Base-by-base conservation (phyloP, 306 rosid species). In the Erythrophleum fordii region DNA sequence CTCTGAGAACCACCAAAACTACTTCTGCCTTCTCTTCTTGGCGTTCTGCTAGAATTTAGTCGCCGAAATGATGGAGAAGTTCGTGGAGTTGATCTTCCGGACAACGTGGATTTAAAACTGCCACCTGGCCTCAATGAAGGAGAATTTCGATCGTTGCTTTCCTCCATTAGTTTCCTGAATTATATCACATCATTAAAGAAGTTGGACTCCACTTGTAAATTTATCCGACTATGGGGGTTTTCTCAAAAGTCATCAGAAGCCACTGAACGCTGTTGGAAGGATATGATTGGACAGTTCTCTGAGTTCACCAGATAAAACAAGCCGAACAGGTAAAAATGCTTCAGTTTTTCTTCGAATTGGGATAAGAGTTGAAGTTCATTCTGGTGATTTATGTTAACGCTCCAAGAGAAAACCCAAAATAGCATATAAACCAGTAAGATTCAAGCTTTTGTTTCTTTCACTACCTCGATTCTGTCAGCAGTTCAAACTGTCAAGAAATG, bases 1-100 rank as follows among this genome's bases (percentile, higher is more conserved):
- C 89, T 83, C 59, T 80, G 94, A 31, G 80, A 41, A 73, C 85
- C 83, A 80, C 55, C 79, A 64, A 83, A 48, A 51, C 86, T 76
- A 77, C 85, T 79, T 71, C 85, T 88, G 53, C 75, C 84, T 85
- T 92, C 98, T 87, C 88, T 90, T 86, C 89, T 81, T 52, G 92
- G 88, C 55, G 94, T 90, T 51, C 88, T 84, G 69, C 89, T 59
- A 4, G 94, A 88, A 79, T 85, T 75, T 60, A 83, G 72, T 77
- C 86, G 79, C 68, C 84, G 83, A 83, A 93, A 90, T n/a, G 93
- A 76, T 42, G 97, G 94, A 75, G 97, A 92, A 86, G 46, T 61
- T 62, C 86, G 82, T 1, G 97, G 91, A 34, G 88, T 85, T 28
- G 91, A 82, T 79, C 85, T 88, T 69, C 92, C 96, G 11, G 89